Conservation (phyloP, 495 filamentous ascomycete species). For the Neurospora intermedia region DNA sequence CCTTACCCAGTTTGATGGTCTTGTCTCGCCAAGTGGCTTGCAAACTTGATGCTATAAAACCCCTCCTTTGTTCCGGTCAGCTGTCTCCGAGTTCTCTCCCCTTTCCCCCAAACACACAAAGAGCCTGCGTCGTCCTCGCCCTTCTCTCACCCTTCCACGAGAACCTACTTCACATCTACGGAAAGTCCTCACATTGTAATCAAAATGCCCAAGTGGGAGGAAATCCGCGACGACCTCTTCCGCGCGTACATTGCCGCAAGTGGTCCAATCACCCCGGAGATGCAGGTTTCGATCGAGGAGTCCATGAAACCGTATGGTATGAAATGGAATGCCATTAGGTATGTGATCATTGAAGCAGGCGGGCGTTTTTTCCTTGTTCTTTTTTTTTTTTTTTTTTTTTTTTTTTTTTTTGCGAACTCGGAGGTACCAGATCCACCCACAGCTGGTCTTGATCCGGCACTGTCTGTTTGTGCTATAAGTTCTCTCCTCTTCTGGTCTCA, state of each 20-base stretch:
- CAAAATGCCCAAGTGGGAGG: constrained; percentile 19
- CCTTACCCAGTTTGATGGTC: not conserved
- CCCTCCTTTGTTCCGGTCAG: not conserved
- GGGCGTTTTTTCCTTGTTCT: not conserved
- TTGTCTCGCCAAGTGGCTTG: not conserved
- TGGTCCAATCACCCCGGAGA: constrained; percentile 14
- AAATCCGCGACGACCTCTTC: constrained; percentile 23
- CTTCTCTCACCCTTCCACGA: not conserved
- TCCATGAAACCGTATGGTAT: constrained; percentile 15
- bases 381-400: too few relatives aligned
- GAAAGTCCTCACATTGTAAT: not conserved
- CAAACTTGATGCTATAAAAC: not conserved
- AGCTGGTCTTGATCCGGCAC: not conserved
- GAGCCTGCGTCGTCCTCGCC: not conserved
- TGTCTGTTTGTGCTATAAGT: not conserved
- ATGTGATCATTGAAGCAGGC: constrained; percentile 4
- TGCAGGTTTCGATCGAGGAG: constrained; percentile 17
- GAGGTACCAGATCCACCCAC: not conserved
- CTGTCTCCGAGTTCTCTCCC: not conserved
- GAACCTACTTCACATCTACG: not conserved
- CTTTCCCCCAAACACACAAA: not conserved
- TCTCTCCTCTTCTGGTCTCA: not conserved
- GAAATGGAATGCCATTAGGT: constrained; percentile 29
- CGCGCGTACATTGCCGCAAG: constrained; percentile 11
- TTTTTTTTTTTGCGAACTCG: not conserved